Evolutionary conservation across 2,329 filamentous ascomycete genomes (phyloP).

Genomic region (Fusarium illudens): DNA sequence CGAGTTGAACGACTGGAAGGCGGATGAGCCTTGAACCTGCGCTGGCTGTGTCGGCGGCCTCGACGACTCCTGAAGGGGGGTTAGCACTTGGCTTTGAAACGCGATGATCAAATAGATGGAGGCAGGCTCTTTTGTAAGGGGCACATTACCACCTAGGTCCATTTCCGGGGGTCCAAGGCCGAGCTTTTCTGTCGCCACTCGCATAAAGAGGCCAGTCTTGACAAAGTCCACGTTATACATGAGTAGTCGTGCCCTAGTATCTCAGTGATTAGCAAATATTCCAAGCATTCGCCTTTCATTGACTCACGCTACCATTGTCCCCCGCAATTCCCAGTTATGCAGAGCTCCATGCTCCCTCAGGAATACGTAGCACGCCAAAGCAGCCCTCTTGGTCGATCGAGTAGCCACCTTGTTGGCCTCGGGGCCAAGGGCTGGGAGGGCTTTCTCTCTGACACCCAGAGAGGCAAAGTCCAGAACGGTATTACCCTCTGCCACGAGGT

Average conservation of each 20-base stretch:
- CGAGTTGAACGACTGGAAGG: neutral
- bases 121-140: too few species aligned
- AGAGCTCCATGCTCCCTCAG: neutral
- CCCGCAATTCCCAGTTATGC: neutral
- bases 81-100: neutral
- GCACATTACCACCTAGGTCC: neutral
- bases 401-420: neutral
- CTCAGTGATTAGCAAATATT: too few species aligned
- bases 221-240: neutral
- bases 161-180: neutral
- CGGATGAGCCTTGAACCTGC: neutral
- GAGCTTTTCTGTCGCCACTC: neutral
- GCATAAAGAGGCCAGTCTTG: neutral
- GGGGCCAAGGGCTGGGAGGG: fast-evolving
- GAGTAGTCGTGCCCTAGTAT: neutral
- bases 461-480: neutral
- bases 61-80: neutral
- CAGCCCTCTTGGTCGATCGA: neutral
- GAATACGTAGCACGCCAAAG: neutral
- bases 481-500: neutral
- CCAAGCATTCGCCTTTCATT: neutral
- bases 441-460: neutral
- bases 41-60: neutral
- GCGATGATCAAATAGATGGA: too few species aligned
- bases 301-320: neutral